Evolutionary conservation across 2,329 filamentous ascomycete species (phyloP).

Genomic region (Myrmaecium sp.): DNA sequence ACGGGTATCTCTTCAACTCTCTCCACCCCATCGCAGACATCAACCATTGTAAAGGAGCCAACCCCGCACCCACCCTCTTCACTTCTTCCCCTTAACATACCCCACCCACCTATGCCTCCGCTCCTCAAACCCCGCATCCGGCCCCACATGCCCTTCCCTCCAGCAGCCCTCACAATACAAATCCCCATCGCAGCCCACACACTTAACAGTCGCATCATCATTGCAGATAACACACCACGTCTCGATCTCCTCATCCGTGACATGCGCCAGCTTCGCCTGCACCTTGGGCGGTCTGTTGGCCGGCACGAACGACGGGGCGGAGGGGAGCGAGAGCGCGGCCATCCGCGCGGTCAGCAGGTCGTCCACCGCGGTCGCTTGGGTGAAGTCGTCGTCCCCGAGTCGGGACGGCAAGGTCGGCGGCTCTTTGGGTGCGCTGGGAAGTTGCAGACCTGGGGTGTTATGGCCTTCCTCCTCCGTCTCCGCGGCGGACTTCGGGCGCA

Average conservation of each 20-base stretch:
- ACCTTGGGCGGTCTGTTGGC: conserved; percentile 14
- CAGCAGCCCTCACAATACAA: conserved; percentile 67
- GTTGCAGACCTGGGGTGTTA: conserved; percentile 6
- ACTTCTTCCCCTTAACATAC: conserved; percentile 20
- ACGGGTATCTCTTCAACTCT: no score
- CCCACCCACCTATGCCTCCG: conserved; percentile 49
- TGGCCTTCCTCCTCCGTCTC: conserved; percentile 1
- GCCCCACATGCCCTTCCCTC: conserved; percentile 62
- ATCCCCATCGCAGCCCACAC: conserved; percentile 52
- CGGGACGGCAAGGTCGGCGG: conserved; percentile 8
- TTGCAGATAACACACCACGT: conserved; percentile 73
- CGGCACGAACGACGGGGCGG: conserved; percentile 28
- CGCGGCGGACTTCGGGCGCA: no score
- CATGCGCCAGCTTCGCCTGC: conserved; percentile 12
- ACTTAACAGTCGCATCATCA: conserved; percentile 58
- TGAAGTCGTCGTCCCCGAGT: conserved; percentile 10
- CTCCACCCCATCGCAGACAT: no score
- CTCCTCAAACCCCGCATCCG: conserved; percentile 53
- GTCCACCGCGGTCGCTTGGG: conserved; percentile 19
- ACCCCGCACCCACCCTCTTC: conserved; percentile 3
- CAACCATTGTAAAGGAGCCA: no score
- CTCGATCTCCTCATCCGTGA: conserved; percentile 53
- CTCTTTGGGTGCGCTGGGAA: conserved; percentile 11
- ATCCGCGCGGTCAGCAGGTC: conserved; percentile 29
- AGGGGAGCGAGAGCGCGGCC: conserved; percentile 26